Base-by-base conservation (phyloP, 1,284 basidiomycete genomes). In the Moesziomyces aphidis region DNA sequence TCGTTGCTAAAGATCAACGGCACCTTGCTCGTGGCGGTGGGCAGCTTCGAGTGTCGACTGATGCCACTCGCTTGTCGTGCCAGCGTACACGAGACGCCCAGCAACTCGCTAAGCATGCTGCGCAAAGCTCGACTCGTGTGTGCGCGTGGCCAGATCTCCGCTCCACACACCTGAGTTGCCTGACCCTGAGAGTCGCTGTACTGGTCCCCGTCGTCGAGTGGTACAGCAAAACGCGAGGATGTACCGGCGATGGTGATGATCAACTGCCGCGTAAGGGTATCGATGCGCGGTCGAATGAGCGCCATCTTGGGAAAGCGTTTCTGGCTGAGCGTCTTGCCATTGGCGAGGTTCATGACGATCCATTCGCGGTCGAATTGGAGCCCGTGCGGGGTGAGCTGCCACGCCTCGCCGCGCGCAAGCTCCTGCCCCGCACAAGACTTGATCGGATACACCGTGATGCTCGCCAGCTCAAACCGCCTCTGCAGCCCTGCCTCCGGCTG, bases 1-100 rank as follows among this genome's bases (percentile, higher is more conserved):
- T 80, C 78, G 57, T 80, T 80, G 55, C 69, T 72, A 36, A 80
- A 68, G 24, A 74, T 59, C 7, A 80, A 56, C 10, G 78, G 78
- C 1, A 76, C 45, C 34, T 69, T 63, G 36, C 71, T 67, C 51
- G 46, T 56, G 31, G 55, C 51, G 1, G 56, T 52, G 15, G 46
- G 55, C 26, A 68, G 62, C 56, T 66, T 70, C 5, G 72, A 74
- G 48, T 74, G 72, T 17, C 72, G 43, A 6, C 56, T 59, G 13
- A 52, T 52, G 43, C 48, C 57, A 13, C 34, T 51, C 19, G 57
- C 57, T 49, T 74, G 72, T 24, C 54, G 51, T 10, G 72, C 75
- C 13, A 77, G 51, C 8, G 75, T 77, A 43, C 75, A 77, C 13
- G 65, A 60, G 1, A 69, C 53, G 28, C 72, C 75, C 19, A 77